Base-by-base conservation (phyloP, 2,329 filamentous ascomycete species). In the Fusarium sp. region DNA sequence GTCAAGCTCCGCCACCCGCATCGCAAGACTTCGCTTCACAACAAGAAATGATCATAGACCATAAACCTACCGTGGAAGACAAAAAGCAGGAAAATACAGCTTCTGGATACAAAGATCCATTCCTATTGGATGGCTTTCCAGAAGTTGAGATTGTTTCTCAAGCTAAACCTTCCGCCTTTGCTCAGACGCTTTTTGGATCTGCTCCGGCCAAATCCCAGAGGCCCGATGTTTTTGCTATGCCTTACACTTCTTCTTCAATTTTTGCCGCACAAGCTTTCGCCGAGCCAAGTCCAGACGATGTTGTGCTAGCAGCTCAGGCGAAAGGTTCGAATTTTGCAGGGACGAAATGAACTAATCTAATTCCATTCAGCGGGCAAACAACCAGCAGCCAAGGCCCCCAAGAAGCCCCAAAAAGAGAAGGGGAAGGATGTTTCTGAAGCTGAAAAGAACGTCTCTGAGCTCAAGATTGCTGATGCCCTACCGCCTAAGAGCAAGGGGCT, bases 271-370 rank as follows among this genome's bases (percentile, higher is more conserved):
- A 89, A 77, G 88, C 90, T 63, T 98, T 98, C 83, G 85, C 91
- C 85, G 89, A 90, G 79, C 95, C 95, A 59, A 98, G 95, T 81
- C 95, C 95, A 73, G 95, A 98, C 83, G 95, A 98, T 80, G 83
- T 96, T 77, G 92, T 98, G 76, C 86, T 94, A 69, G 89, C 91
- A 80, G 95, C 95, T 74, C 95, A 97, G 85, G 91, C 91, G 82
- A 92, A 94, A 93, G 91, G 92, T 94, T 92, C 90, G 90, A 87
- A 83, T 78, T 84, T 84, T 80, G 80, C 81, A 77, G 86, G 81
- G 79, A 82, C 81, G 79, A 82, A 82, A 74, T 81, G 81, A 80
- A 78, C 82, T 81, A 81, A 83, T 85, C 86, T 88, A 84, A 88
- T 85, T 73, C 76, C 76, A 60, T 79, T 71, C 82, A 89, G 86